Evolutionary conservation across 495 filamentous ascomycete genomes (phyloP).

Genomic region (Pyrenula massariospora): DNA sequence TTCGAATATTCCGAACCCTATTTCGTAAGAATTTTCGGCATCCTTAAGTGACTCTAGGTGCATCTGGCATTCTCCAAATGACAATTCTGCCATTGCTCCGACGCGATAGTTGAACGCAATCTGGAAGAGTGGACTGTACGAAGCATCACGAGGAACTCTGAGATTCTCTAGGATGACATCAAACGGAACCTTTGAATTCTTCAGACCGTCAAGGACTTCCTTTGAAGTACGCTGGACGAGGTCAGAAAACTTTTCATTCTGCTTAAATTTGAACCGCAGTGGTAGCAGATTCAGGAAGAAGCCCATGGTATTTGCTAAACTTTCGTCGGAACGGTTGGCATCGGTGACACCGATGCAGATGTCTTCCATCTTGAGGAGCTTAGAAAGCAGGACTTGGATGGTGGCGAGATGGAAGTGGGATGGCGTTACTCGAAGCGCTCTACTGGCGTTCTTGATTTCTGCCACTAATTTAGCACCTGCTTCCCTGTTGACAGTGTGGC

Average conservation of each 20-base stretch:
- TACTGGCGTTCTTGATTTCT: no score
- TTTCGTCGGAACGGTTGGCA: constrained; percentile 20
- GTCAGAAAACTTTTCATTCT: neutral
- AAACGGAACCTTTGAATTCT: constrained; percentile 8
- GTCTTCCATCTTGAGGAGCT: no score
- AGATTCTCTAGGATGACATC: constrained; percentile 14
- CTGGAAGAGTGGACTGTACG: constrained; percentile 16
- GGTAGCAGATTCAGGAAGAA: constrained; percentile 36
- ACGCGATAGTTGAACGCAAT: constrained; percentile 19
- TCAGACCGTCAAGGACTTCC: neutral
- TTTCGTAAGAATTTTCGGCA: no score
- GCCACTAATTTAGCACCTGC: no score
- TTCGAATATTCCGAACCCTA: no score
- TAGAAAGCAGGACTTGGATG: no score
- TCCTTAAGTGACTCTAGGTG: no score
- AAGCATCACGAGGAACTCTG: constrained; percentile 4
- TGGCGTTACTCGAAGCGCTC: no score
- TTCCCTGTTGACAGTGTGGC: no score
- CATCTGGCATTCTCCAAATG: no score
- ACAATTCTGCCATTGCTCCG: no score
- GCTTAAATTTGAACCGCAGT: constrained; percentile 18
- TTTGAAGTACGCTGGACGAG: neutral
- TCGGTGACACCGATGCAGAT: constrained; percentile 28
- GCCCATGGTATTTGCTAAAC: constrained; percentile 22
- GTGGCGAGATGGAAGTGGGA: no score